A percentile compares a stretch with the other conserved stretches of the same genome.
phyloP scores from a whole-genome alignment of 768 basidiomycete genomes.

The Sutorius australiensis region DNA sequence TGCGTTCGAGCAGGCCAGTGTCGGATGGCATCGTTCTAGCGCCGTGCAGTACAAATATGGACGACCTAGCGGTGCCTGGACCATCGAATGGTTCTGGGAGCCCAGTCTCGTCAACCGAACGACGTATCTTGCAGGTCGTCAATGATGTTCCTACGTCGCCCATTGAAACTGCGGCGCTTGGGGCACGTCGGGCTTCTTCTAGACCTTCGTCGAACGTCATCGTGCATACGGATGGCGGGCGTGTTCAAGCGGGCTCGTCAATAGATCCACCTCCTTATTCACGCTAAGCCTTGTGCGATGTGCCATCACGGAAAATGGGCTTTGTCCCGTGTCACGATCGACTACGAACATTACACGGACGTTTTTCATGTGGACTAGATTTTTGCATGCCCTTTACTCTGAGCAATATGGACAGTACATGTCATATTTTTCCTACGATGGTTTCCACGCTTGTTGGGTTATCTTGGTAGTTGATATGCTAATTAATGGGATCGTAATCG shows the following conservation, averaged over 20 bases:
- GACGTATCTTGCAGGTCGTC: constrained; percentile 26
- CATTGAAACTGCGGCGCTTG: constrained; percentile 3
- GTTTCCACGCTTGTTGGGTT: neutral
- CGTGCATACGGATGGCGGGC: constrained; percentile 29
- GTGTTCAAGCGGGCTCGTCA: neutral
- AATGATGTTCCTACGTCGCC: constrained; percentile 25
- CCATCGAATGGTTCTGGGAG: constrained; percentile 20
- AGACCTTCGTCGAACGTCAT: constrained; percentile 13
- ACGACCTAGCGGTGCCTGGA: constrained; percentile 17
- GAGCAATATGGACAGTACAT: constrained; percentile 16
- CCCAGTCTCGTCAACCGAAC: constrained; percentile 19
- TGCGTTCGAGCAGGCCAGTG: constrained; percentile 12
- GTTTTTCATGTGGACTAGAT: constrained; percentile 12
- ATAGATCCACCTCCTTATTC: constrained; percentile 25
- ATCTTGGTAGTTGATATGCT: constrained; percentile 2
- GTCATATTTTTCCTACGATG: constrained; percentile 2
- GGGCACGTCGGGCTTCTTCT: neutral
- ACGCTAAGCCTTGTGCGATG: constrained; percentile 1
- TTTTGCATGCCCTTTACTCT: constrained; percentile 1
- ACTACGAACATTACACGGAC: constrained; percentile 12
- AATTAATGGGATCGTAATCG: constrained; percentile 1
- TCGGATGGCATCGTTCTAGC: neutral
- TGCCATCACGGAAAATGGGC: constrained; percentile 2
- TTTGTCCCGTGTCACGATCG: constrained; percentile 9
- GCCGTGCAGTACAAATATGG: constrained; percentile 16